Conservation (phyloP, 148 eudicot species). For the Simmondsia chinensis region DNA sequence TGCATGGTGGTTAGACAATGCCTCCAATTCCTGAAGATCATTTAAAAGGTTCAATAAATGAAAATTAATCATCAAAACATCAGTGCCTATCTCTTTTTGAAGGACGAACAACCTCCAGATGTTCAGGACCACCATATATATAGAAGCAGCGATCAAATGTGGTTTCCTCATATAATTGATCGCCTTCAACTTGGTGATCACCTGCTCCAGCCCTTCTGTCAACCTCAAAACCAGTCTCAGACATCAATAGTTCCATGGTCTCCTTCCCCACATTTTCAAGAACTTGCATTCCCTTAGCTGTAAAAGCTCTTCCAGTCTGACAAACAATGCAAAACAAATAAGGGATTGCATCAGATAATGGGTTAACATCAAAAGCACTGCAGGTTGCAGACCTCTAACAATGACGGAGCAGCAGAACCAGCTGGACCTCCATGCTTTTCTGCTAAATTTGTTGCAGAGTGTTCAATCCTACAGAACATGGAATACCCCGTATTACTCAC, state of each 20-base stretch:
- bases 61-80: not conserved
- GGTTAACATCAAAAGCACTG: not conserved
- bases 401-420: constrained; percentile 63
- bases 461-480: constrained; percentile 60
- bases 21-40: constrained; percentile 70
- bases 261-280: constrained; percentile 93
- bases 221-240: constrained; percentile 72
- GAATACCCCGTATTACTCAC: too few species aligned
- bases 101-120: constrained; percentile 53
- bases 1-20: constrained; percentile 82
- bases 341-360: not conserved
- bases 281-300: constrained; percentile 85
- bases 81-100: not conserved
- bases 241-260: constrained; percentile 84
- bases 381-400: constrained; percentile 55
- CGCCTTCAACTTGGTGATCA: constrained; percentile 39
- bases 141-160: constrained; percentile 93
- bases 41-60: not conserved
- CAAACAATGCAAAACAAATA: constrained; percentile 4
- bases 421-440: constrained; percentile 60
- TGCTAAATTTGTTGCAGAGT: constrained; percentile 61
- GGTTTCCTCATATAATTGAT: constrained; percentile 76
- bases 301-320: constrained; percentile 88
- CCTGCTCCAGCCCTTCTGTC: constrained; percentile 39
- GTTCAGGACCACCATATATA: constrained; percentile 98